Percentiles rank a stretch among this genome's conserved stretches.
phyloP scores from a whole-genome alignment of 2,329 filamentous ascomycete genomes.

The Sphaerulina musiva region DNA sequence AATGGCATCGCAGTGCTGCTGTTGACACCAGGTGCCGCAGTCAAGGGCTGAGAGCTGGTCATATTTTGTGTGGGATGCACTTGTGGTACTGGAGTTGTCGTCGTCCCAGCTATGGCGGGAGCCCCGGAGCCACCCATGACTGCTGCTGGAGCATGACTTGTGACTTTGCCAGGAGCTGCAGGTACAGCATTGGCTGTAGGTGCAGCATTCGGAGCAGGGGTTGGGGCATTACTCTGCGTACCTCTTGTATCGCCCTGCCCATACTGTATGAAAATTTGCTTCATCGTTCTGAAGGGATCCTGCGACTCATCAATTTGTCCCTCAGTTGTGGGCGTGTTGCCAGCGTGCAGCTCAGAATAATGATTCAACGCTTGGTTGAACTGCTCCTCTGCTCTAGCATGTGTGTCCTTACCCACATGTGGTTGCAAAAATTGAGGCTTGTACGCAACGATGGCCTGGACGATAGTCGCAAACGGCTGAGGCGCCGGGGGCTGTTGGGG shows the following conservation, averaged over 20 bases:
- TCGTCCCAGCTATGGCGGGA: background rate
- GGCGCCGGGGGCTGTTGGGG: constrained; percentile 15
- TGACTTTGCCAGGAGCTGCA: background rate
- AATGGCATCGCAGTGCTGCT: background rate
- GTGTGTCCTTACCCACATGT: background rate
- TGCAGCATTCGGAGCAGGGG: background rate
- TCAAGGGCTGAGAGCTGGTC: background rate
- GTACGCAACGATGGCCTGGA: constrained; percentile 24
- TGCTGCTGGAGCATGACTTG: background rate
- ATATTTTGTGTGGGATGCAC: background rate
- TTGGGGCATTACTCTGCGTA: constrained; percentile 1
- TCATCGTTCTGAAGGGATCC: constrained; percentile 11
- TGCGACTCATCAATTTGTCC: constrained; percentile 5
- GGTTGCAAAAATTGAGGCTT: constrained; percentile 8
- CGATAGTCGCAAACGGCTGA: constrained; percentile 21
- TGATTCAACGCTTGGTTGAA: constrained; percentile 5
- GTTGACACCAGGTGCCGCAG: background rate
- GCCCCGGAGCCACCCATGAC: background rate
- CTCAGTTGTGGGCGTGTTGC: constrained; percentile 5
- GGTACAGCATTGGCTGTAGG: background rate
- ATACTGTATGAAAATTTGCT: constrained; percentile 8
- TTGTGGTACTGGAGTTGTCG: background rate
- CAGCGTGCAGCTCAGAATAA: constrained; percentile 7
- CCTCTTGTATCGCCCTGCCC: constrained; percentile 4
- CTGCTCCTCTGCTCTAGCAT: background rate